Evolutionary conservation across 305 asterid genomes (phyloP).

Genomic region (Fraxinus latifolia): DNA sequence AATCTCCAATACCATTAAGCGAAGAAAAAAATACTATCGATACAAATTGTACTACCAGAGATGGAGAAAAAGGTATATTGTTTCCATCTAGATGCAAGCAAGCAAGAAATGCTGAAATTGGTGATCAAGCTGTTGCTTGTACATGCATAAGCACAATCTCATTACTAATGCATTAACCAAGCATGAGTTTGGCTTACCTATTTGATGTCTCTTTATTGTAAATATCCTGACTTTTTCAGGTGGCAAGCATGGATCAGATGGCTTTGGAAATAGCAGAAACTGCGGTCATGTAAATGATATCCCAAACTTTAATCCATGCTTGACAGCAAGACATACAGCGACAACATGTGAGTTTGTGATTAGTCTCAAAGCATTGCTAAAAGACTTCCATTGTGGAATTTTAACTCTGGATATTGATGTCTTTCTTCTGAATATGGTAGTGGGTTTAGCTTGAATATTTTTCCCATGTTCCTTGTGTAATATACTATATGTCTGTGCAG

Average conservation of each 20-base stretch:
- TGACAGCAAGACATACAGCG: neutral
- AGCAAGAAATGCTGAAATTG: neutral
- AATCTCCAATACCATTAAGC: neutral
- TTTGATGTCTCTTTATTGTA: neutral
- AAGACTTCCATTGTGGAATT: neutral
- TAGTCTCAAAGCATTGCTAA: neutral
- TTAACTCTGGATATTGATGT: neutral
- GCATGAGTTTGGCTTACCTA: neutral
- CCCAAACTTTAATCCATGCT: neutral
- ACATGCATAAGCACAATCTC: neutral
- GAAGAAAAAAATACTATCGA: slow-evolving; percentile 14
- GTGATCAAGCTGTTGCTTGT: neutral
- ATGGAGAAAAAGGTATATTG: neutral
- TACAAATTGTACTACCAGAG: neutral
- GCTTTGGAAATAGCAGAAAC: neutral
- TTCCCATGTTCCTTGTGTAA: neutral
- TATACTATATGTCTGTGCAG: neutral
- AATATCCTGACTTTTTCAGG: neutral
- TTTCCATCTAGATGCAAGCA: neutral
- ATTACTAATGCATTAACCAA: neutral
- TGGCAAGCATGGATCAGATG: neutral
- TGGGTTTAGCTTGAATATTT: neutral
- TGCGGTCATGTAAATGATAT: neutral
- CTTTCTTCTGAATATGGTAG: neutral
- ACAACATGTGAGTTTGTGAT: neutral